phyloP scores from a whole-genome alignment of 2,329 filamentous ascomycete species.

The Epichloe elymi region DNA sequence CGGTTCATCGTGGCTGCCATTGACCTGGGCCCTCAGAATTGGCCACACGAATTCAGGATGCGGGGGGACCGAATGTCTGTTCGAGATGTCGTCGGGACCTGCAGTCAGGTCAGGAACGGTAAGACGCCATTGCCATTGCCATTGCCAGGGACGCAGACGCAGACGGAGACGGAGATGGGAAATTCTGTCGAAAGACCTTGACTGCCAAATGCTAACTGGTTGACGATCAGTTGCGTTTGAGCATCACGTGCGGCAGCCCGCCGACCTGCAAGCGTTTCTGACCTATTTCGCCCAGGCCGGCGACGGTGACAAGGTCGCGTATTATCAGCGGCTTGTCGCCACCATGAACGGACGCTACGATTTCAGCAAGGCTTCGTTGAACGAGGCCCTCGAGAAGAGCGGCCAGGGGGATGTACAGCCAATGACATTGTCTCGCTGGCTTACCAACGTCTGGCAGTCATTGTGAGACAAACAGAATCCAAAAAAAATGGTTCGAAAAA shows the following conservation, averaged over 20 bases:
- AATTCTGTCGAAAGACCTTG: neutral
- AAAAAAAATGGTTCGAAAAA: neutral
- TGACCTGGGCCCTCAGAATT: slow-evolving; percentile 42
- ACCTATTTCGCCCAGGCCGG: slow-evolving; percentile 31
- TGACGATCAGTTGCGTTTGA: slow-evolving; percentile 24
- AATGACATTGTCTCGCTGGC: slow-evolving; percentile 40
- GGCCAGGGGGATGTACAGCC: slow-evolving; percentile 29
- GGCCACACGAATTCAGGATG: slow-evolving; percentile 59
- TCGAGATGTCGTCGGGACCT: slow-evolving; percentile 40
- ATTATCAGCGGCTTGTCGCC: slow-evolving; percentile 50
- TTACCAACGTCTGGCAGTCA: slow-evolving; percentile 19
- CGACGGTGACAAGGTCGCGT: slow-evolving; percentile 34
- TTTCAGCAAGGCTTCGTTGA: slow-evolving; percentile 47
- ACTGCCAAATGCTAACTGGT: slow-evolving; percentile 9
- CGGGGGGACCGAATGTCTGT: slow-evolving; percentile 50
- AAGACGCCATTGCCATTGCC: neutral
- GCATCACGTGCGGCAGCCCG: slow-evolving; percentile 24
- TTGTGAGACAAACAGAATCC: neutral
- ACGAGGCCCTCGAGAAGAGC: slow-evolving; percentile 29
- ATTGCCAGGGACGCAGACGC: too few species aligned
- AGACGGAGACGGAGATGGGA: neutral
- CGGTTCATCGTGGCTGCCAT: slow-evolving; percentile 58
- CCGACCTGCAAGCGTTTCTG: slow-evolving; percentile 27
- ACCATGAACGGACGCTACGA: slow-evolving; percentile 57
- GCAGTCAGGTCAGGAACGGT: slow-evolving; percentile 37